Percentiles rank a stretch among this genome's conserved stretches.
Evolutionary conservation across 768 basidiomycete genomes (phyloP).

Genomic region (Pisolithus albus): DNA sequence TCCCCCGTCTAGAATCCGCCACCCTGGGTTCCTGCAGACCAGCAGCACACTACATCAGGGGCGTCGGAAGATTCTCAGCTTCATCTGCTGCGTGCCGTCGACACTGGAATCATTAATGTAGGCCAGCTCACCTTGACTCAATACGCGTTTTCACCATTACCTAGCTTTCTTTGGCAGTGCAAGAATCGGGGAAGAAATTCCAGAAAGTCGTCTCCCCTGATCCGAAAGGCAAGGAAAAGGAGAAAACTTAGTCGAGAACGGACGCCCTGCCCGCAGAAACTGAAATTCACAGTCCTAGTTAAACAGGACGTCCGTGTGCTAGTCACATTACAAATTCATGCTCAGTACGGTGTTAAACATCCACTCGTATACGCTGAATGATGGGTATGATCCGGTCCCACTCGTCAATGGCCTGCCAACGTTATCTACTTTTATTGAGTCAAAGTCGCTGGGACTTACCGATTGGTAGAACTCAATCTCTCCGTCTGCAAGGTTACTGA

Average conservation of each 20-base stretch:
- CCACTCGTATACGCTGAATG: conserved; percentile 90
- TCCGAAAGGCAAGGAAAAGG: conserved; percentile 9
- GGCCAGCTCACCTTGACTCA: conserved; percentile 14
- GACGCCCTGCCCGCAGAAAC: background rate
- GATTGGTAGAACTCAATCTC: conserved; percentile 93
- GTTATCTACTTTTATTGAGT: conserved; percentile 1
- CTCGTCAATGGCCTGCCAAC: conserved; percentile 81
- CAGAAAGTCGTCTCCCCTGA: conserved; percentile 8
- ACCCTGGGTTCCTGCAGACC: conserved; percentile 73
- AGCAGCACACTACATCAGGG: conserved; percentile 62
- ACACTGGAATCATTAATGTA: conserved; percentile 79
- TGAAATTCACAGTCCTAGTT: conserved; percentile 5
- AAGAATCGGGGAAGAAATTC: conserved; percentile 73
- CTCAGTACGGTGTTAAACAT: conserved; percentile 47
- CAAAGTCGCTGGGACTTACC: conserved; percentile 34
- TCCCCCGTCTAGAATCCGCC: conserved; percentile 48
- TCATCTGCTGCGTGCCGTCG: conserved; percentile 71
- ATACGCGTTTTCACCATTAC: conserved; percentile 2
- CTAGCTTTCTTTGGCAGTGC: conserved; percentile 69
- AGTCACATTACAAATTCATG: background rate
- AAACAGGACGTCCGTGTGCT: conserved; percentile 9
- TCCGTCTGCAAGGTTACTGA: conserved; percentile 84
- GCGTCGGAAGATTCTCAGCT: conserved; percentile 60
- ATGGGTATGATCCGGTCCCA: conserved; percentile 94
- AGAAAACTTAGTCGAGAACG: conserved; percentile 3